Evolutionary conservation across 176 grass and related monocot genomes (phyloP).

Genomic region (Carex parvula): DNA sequence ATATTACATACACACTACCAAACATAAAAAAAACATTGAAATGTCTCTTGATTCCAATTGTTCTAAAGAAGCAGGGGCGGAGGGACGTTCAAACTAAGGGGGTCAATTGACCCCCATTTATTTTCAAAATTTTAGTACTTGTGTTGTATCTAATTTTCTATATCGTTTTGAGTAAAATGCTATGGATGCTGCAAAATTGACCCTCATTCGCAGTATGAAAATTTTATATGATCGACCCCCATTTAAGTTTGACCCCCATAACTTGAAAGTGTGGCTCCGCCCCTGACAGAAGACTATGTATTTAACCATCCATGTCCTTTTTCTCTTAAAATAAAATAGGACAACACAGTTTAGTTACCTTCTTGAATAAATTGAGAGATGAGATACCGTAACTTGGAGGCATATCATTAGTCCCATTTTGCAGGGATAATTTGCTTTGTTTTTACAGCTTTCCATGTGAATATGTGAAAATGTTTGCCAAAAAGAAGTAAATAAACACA

Average conservation of each 20-base stretch:
- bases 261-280: too few relatives aligned
- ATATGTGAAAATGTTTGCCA: not conserved
- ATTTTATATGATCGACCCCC: too few relatives aligned
- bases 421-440: not conserved
- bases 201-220: too few relatives aligned
- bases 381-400: not conserved
- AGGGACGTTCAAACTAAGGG: too few relatives aligned
- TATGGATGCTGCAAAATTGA: too few relatives aligned
- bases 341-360: not conserved
- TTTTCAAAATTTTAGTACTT: too few relatives aligned
- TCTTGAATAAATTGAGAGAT: not conserved
- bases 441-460: not conserved
- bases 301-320: not conserved
- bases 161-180: too few relatives aligned
- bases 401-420: not conserved
- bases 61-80: not conserved
- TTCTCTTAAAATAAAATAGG: not conserved
- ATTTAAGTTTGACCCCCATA: too few relatives aligned
- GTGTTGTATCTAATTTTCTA: too few relatives aligned
- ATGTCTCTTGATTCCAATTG: not conserved
- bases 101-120: too few relatives aligned
- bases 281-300: not conserved
- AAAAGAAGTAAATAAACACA: not conserved
- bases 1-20: not conserved
- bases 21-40: not conserved